Base-by-base conservation (phyloP, 2,329 filamentous ascomycete genomes). In the Chrysoporthe austroafricana region DNA sequence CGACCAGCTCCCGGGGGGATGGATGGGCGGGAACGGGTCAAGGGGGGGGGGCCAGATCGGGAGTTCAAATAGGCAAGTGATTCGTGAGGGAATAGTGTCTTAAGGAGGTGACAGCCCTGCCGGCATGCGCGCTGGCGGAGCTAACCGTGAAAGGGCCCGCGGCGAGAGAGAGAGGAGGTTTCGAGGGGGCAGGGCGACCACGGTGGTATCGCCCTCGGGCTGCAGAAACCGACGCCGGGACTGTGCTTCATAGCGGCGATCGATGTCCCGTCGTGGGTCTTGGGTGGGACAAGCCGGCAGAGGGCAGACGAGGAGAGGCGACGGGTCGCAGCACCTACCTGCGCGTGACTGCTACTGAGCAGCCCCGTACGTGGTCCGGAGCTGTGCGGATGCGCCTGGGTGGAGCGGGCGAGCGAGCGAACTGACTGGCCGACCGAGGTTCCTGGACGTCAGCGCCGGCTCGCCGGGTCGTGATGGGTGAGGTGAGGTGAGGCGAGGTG, bases 61-160 rank as follows among this genome's bases (percentile, higher is more conserved):
- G 63, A 42, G 46, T 52, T 64, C 36, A 57, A 57, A 65, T 52
- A 63, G 50, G 32, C 43, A 66, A 48, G 34, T 48, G 32, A 26
- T 42, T 62, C 42, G 50, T 21, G 13, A n/a, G 39, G 21, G 58
- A 62, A 46, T 16, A 16, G 42, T 21, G 56, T 21, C 18, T 39
- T 9, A n/a, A n/a, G 36, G 6, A 44, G 36, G 57, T n/a, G 26
- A 26, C 26, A 26, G 26, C 26, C 26, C 26, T 26, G 26, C 26
- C 26, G 26, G 54, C 26, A 52, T 52, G 54, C n/a, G n/a, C 39
- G 36, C 57, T 21, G 36, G 57, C 57, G 57, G 57, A 44, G 44
- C 42, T 44, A 60, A 26, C 57, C 36, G 14, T 54, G 5, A 54
- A 32, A 6, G 50, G 50, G 11, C 13, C 26, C 32, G 21, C 13